A percentile compares a stretch with the other conserved stretches of the same genome.
Evolutionary conservation across 1,139 yeast genomes (phyloP).

Genomic region (Arxiozyma bovina): DNA sequence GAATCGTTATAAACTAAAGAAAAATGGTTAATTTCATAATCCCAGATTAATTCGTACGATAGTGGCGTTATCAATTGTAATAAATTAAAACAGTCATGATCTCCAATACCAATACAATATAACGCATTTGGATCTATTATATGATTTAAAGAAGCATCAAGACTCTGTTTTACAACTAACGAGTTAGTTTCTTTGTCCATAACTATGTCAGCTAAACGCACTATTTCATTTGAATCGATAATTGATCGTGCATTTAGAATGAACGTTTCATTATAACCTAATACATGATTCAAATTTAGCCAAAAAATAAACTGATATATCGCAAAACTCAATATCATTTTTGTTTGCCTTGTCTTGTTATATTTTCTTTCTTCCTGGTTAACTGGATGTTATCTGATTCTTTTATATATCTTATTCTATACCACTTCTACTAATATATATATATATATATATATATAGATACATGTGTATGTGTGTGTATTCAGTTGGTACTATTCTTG

Average conservation of each 20-base stretch:
- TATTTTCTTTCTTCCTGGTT: too few relatives aligned
- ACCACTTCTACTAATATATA: background rate
- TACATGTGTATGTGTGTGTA: background rate
- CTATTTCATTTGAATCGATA: background rate
- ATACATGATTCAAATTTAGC: background rate
- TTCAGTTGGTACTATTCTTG: too few relatives aligned
- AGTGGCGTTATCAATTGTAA: slow-evolving; percentile 17
- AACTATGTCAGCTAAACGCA: background rate
- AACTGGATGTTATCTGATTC: too few relatives aligned
- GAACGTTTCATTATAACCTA: background rate
- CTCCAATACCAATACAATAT: slow-evolving; percentile 9
- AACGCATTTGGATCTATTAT: background rate
- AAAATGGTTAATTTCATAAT: slow-evolving; percentile 12
- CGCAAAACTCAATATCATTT: background rate
- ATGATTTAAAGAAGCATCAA: background rate
- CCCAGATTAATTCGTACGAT: slow-evolving; percentile 16
- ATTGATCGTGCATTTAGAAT: background rate
- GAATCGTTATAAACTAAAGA: slow-evolving; percentile 16
- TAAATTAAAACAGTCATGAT: slow-evolving; percentile 20
- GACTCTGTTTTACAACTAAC: background rate
- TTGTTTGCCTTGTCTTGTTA: too few relatives aligned
- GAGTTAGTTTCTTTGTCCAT: background rate
- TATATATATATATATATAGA: too few relatives aligned
- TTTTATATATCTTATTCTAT: too few relatives aligned
- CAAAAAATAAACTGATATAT: background rate